phyloP scores from a whole-genome alignment of 2,329 filamentous ascomycete genomes.

The Phaeophleospora eucalypticola region DNA sequence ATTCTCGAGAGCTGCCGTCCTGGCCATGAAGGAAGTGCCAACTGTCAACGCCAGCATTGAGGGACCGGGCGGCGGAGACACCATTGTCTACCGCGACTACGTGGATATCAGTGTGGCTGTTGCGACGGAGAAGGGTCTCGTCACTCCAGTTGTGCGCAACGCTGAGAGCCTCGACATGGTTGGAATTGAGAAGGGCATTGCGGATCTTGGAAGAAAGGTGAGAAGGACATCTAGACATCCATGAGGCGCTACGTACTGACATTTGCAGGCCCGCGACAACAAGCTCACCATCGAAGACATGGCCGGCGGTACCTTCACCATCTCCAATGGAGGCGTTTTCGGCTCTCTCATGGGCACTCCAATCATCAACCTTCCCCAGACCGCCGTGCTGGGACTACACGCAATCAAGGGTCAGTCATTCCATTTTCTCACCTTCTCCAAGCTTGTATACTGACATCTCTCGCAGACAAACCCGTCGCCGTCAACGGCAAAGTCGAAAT shows the following conservation, averaged over 20 bases:
- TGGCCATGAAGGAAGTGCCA: slow-evolving; percentile 93
- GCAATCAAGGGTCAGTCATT: slow-evolving; percentile 64
- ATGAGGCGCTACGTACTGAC: slow-evolving; percentile 4
- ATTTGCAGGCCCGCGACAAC: slow-evolving; percentile 73
- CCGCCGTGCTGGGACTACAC: slow-evolving; percentile 84
- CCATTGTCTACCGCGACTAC: slow-evolving; percentile 96
- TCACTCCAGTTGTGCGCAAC: slow-evolving; percentile 94
- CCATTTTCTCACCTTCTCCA: background rate
- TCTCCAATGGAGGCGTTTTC: slow-evolving; percentile 95
- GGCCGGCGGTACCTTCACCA: slow-evolving; percentile 97
- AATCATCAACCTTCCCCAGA: slow-evolving; percentile 96
- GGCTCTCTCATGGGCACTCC: slow-evolving; percentile 96
- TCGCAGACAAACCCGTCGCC: slow-evolving; percentile 74
- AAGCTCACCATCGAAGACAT: slow-evolving; percentile 99
- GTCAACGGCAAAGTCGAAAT: slow-evolving; percentile 94
- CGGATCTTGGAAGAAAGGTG: slow-evolving; percentile 93
- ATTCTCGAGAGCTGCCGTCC: slow-evolving; percentile 81
- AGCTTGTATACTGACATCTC: too few relatives aligned
- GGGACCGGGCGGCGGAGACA: slow-evolving; percentile 89
- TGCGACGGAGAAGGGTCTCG: slow-evolving; percentile 93
- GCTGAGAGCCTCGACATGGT: slow-evolving; percentile 84
- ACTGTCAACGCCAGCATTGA: slow-evolving; percentile 96
- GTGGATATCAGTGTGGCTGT: slow-evolving; percentile 97
- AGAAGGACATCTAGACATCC: slow-evolving; percentile 16
- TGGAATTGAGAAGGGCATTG: slow-evolving; percentile 83